Conservation (phyloP, 345 rosid species). For the Rhodomyrtus tomentosa region DNA sequence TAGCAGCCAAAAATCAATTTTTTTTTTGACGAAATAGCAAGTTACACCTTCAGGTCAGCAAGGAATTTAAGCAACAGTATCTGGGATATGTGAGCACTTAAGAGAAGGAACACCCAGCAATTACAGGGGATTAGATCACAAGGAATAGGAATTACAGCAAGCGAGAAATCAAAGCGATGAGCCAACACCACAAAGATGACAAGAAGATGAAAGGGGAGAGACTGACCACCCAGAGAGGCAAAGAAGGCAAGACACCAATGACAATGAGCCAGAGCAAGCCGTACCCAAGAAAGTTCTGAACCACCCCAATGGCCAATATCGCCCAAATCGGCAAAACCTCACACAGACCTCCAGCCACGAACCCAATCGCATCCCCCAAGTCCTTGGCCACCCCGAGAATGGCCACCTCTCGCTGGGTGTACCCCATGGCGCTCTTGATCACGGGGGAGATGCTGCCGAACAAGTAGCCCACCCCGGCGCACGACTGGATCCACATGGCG, state of each 20-base stretch:
- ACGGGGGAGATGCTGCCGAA: conserved; percentile 83
- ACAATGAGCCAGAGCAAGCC: conserved; percentile 66
- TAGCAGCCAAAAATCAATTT: not conserved
- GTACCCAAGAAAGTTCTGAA: conserved; percentile 57
- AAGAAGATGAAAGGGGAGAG: not conserved
- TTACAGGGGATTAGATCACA: not conserved
- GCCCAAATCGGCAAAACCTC: conserved; percentile 58
- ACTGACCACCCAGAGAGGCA: conserved; percentile 90
- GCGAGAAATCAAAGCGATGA: not conserved
- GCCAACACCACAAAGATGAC: not conserved
- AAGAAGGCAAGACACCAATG: conserved; percentile 31
- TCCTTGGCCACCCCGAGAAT: conserved; percentile 76
- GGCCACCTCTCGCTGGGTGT: conserved; percentile 71
- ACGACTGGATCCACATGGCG: conserved; percentile 73
- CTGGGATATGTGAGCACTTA: not conserved
- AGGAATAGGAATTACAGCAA: not conserved
- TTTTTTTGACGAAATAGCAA: not conserved
- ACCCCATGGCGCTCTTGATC: conserved; percentile 50
- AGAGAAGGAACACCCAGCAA: not conserved
- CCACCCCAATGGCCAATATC: conserved; percentile 40
- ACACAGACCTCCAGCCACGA: conserved; percentile 49
- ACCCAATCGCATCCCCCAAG: conserved; percentile 63
- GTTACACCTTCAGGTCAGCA: not conserved
- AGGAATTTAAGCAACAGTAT: not conserved
- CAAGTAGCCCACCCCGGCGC: conserved; percentile 72